A percentile compares a stretch with the other conserved stretches of the same genome.
Evolutionary conservation across 768 basidiomycete genomes (phyloP).

Genomic region (Tylopilus rubrobrunneus): DNA sequence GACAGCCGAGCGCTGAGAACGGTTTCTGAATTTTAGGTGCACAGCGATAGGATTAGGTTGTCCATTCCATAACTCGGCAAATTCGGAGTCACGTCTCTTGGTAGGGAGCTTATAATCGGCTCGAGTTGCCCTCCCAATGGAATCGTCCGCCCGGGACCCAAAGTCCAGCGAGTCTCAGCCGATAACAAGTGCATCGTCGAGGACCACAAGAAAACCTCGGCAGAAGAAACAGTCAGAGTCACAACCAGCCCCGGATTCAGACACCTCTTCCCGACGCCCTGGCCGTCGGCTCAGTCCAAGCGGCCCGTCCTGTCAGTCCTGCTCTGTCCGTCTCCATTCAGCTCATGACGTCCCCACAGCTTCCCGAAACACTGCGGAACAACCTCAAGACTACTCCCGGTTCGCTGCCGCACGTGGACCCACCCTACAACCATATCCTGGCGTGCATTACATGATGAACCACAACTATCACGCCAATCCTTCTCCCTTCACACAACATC

Average conservation of each 20-base stretch:
- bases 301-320: conserved; percentile 20
- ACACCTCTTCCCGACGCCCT: conserved; percentile 23
- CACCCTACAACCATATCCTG: conserved; percentile 53
- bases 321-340: conserved; percentile 2
- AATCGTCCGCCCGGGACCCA: conserved; percentile 48
- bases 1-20: conserved; percentile 11
- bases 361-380: conserved; percentile 17
- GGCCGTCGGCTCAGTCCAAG: conserved; percentile 26
- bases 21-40: conserved; percentile 5
- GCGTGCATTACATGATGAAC: conserved; percentile 63
- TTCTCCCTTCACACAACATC: conserved; percentile 44
- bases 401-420: conserved; percentile 37
- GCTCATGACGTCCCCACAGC: conserved; percentile 12
- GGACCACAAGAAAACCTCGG: conserved; percentile 48
- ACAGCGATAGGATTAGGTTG: conserved; percentile 10
- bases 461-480: conserved; percentile 62
- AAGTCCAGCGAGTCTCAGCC: conserved; percentile 38
- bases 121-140: conserved; percentile 35
- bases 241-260: conserved; percentile 18
- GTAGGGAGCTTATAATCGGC: conserved; percentile 20
- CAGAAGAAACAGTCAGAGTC: conserved; percentile 45
- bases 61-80: conserved; percentile 26
- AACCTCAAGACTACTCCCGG: conserved; percentile 26
- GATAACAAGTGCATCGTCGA: conserved; percentile 35
- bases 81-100: conserved; percentile 26